Conservation (phyloP, 768 basidiomycete genomes). For the Rhodocollybia butyracea region DNA sequence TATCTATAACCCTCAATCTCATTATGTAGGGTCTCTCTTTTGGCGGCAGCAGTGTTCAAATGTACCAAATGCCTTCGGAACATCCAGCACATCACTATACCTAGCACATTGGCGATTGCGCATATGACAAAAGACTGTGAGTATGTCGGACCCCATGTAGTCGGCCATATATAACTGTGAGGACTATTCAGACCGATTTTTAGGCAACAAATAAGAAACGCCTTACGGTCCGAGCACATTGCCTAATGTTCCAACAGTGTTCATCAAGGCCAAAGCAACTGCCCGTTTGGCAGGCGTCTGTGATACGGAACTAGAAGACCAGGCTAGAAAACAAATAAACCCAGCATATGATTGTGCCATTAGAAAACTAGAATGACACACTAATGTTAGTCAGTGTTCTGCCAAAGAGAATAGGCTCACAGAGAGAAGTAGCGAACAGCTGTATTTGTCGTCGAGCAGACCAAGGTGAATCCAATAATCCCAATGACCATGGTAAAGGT, state of each 20-base stretch:
- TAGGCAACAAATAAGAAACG: constrained; percentile 14
- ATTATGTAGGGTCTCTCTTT: constrained; percentile 31
- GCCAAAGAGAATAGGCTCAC: constrained; percentile 32
- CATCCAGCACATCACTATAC: constrained; percentile 47
- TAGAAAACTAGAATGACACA: constrained; percentile 62
- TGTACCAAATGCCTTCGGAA: constrained; percentile 43
- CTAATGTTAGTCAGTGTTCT: no score
- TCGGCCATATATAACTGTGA: constrained; percentile 59
- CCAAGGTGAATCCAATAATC: constrained; percentile 65
- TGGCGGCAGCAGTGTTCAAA: constrained; percentile 38
- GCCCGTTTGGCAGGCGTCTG: constrained; percentile 85
- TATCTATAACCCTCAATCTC: constrained; percentile 41
- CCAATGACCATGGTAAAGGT: constrained; percentile 50
- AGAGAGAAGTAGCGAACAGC: constrained; percentile 63
- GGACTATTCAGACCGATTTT: background rate
- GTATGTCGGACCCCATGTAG: constrained; percentile 69
- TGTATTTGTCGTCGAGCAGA: constrained; percentile 60
- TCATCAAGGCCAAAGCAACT: constrained; percentile 80
- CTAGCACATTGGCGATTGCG: constrained; percentile 50
- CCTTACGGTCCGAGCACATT: constrained; percentile 81
- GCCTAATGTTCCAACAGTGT: constrained; percentile 78
- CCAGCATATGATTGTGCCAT: constrained; percentile 75
- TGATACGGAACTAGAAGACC: constrained; percentile 47
- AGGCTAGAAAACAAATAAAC: constrained; percentile 62
- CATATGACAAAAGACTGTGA: constrained; percentile 69